Evolutionary conservation across 2,329 filamentous ascomycete genomes (phyloP).

Genomic region (Penicillium griseofulvum): DNA sequence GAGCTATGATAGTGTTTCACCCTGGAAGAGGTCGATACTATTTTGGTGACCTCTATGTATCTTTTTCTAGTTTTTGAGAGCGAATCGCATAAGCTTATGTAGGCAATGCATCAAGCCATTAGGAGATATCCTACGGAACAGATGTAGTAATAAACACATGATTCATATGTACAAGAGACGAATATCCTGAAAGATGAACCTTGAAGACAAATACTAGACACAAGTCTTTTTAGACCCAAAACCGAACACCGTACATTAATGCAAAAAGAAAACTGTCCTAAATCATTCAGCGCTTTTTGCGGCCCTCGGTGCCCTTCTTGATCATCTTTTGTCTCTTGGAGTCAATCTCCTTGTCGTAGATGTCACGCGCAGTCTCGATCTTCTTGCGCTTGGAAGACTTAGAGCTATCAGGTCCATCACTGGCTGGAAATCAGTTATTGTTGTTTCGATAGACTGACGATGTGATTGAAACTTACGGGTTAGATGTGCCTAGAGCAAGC

Average conservation of each 20-base stretch:
- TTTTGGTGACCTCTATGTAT: not conserved
- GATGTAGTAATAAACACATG: slow-evolving; percentile 6
- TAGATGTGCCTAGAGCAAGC: slow-evolving; percentile 83
- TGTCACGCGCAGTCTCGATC: slow-evolving; percentile 52
- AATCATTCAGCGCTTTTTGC: slow-evolving; percentile 19
- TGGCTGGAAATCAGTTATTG: slow-evolving; percentile 43
- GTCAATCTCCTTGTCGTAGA: slow-evolving; percentile 45
- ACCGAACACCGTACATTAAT: slow-evolving; percentile 16
- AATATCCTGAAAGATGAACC: slow-evolving; percentile 8
- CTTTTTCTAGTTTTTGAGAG: not conserved
- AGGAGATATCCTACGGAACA: not conserved
- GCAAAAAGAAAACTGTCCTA: slow-evolving; percentile 9
- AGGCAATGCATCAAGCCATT: not conserved
- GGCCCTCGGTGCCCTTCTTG: slow-evolving; percentile 45
- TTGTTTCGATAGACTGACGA: slow-evolving; percentile 22
- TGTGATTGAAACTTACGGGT: slow-evolving; percentile 62
- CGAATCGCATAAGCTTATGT: slow-evolving; percentile 1
- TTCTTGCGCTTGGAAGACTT: slow-evolving; percentile 80
- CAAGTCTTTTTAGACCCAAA: slow-evolving; percentile 7
- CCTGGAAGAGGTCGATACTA: not conserved
- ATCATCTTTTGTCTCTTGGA: slow-evolving; percentile 46
- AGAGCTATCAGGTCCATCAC: slow-evolving; percentile 48
- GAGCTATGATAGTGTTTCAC: slow-evolving; percentile 38
- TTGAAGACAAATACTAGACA: slow-evolving; percentile 7
- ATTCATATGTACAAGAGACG: slow-evolving; percentile 24